phyloP scores from a whole-genome alignment of 768 basidiomycete genomes.

The Crucibulum laeve region DNA sequence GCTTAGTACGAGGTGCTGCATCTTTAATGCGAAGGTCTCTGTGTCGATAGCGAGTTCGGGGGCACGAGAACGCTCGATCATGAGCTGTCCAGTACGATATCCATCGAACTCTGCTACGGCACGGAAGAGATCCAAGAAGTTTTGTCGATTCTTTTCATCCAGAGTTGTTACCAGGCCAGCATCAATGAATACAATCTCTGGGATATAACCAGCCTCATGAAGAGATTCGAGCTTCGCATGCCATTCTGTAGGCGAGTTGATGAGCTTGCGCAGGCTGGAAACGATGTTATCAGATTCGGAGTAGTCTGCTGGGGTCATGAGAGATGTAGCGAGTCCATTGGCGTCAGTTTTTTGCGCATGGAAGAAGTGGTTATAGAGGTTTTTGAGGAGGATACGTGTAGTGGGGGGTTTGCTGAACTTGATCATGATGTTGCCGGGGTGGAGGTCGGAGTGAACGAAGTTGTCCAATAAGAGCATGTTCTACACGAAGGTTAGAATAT shows the following conservation, averaged over 20 bases:
- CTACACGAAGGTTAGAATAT: constrained; percentile 31
- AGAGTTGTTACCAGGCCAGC: constrained; percentile 92
- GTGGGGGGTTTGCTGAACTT: constrained; percentile 89
- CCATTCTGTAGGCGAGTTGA: constrained; percentile 64
- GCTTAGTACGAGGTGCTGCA: constrained; percentile 91
- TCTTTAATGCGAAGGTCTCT: constrained; percentile 95
- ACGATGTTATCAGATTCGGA: constrained; percentile 64
- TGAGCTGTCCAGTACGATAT: constrained; percentile 89
- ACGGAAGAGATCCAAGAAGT: constrained; percentile 96
- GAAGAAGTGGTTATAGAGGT: constrained; percentile 55
- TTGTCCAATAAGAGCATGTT: constrained; percentile 98
- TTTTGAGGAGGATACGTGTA: constrained; percentile 57
- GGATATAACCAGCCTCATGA: constrained; percentile 71
- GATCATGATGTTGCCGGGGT: constrained; percentile 96
- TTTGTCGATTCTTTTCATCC: constrained; percentile 73
- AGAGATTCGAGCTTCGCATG: constrained; percentile 59
- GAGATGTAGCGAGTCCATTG: constrained; percentile 18
- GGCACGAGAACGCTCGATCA: constrained; percentile 91
- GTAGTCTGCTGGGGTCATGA: constrained; percentile 30
- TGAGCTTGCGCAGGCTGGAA: constrained; percentile 59
- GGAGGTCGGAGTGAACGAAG: constrained; percentile 90
- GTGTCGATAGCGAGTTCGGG: constrained; percentile 88
- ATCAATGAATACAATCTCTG: constrained; percentile 95
- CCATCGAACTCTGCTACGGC: constrained; percentile 97
- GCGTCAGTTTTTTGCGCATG: constrained; percentile 17